Evolutionary conservation across 805 yeast genomes (phyloP).

Genomic region (Candida sonorensis): DNA sequence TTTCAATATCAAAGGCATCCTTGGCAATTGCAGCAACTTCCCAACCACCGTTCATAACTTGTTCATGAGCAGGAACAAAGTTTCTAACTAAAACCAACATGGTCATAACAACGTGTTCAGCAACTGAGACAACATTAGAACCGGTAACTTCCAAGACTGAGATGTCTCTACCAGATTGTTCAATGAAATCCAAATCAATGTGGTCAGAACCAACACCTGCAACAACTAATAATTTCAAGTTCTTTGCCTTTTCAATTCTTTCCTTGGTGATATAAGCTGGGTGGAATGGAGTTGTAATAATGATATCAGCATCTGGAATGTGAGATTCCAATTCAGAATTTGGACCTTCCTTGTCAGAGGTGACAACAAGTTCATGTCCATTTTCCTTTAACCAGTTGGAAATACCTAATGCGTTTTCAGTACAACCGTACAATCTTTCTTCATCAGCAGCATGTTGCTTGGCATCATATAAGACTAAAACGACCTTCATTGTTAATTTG

Average conservation of each 20-base stretch:
- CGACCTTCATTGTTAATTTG: slow-evolving; percentile 30
- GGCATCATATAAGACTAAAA: slow-evolving; percentile 54
- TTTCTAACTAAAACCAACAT: slow-evolving; percentile 66
- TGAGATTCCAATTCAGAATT: slow-evolving; percentile 53
- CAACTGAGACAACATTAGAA: slow-evolving; percentile 72
- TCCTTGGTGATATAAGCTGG: slow-evolving; percentile 70
- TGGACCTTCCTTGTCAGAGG: slow-evolving; percentile 63
- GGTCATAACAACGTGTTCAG: slow-evolving; percentile 74
- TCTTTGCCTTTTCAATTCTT: slow-evolving; percentile 63
- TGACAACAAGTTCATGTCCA: slow-evolving; percentile 63
- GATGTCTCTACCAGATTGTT: slow-evolving; percentile 53
- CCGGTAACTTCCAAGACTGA: slow-evolving; percentile 79
- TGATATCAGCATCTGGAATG: slow-evolving; percentile 65
- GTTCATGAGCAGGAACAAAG: slow-evolving; percentile 74
- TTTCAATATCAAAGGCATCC: slow-evolving; percentile 69
- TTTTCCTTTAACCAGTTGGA: slow-evolving; percentile 53
- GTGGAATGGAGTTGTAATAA: slow-evolving; percentile 78
- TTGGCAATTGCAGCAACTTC: slow-evolving; percentile 73
- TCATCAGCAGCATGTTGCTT: slow-evolving; percentile 54
- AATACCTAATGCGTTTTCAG: slow-evolving; percentile 72
- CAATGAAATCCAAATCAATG: slow-evolving; percentile 57
- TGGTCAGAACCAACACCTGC: slow-evolving; percentile 89
- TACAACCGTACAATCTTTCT: slow-evolving; percentile 56
- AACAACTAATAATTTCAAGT: slow-evolving; percentile 61
- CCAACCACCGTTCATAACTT: slow-evolving; percentile 57